Evolutionary conservation across 257 asterid species (phyloP).

Genomic region (Rauvolfia tetraphylla): DNA sequence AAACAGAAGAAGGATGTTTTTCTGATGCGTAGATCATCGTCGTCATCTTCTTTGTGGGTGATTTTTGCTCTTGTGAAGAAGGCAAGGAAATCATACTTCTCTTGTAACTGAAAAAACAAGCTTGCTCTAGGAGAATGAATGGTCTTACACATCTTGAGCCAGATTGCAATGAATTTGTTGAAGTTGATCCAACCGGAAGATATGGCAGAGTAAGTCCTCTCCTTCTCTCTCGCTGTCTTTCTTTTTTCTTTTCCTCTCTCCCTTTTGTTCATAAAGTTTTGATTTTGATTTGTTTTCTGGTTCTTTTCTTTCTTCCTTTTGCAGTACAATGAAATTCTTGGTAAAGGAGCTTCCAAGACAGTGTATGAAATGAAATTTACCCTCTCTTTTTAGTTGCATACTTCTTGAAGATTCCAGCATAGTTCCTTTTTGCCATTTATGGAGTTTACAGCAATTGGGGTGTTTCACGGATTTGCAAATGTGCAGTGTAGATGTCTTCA

Average conservation of each 20-base stretch:
- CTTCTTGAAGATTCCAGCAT: conserved; percentile 1
- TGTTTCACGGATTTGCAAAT: conserved; percentile 16
- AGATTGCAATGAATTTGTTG: conserved; percentile 42
- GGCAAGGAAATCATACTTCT: background rate
- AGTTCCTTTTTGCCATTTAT: conserved; percentile 12
- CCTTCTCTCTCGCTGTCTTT: background rate
- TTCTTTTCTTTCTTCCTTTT: background rate
- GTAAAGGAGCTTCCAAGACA: conserved; percentile 54
- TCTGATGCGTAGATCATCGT: background rate
- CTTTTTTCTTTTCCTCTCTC: background rate
- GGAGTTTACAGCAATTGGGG: background rate
- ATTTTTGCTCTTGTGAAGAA: conserved; percentile 17
- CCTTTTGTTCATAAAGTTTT: conserved; percentile 6
- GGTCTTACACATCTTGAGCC: conserved; percentile 31
- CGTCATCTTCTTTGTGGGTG: conserved; percentile 12
- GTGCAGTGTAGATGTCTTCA: conserved; percentile 7
- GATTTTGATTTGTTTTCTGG: conserved; percentile 12
- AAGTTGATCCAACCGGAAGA: conserved; percentile 58
- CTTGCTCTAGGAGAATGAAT: conserved; percentile 31
- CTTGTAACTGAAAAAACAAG: background rate
- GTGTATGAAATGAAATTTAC: conserved; percentile 36
- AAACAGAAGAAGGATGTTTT: background rate
- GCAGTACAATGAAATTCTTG: conserved; percentile 50
- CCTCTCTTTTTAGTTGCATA: background rate
- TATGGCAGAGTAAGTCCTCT: conserved; percentile 41